phyloP scores from a whole-genome alignment of 2,329 filamentous ascomycete genomes.

The Claviceps sp. region DNA sequence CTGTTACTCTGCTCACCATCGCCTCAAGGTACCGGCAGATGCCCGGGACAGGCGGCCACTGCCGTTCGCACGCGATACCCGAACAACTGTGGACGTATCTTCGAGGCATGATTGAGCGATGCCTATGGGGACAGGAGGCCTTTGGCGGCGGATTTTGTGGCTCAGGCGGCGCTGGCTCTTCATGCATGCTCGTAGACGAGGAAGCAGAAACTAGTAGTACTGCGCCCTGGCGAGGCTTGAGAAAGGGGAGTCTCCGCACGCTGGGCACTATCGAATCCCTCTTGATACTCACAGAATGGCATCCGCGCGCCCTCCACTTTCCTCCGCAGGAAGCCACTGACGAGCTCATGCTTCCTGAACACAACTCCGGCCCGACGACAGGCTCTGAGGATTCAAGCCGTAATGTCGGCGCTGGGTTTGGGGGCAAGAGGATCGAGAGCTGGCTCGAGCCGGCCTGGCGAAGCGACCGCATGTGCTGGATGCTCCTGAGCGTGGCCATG shows the following conservation, averaged over 20 bases:
- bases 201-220: conserved; percentile 52
- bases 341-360: conserved; percentile 51
- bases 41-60: conserved; percentile 64
- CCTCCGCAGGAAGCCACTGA: conserved; percentile 66
- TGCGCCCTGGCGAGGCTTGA: conserved; percentile 54
- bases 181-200: conserved; percentile 24
- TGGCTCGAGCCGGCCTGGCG: conserved; percentile 96
- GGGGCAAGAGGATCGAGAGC: conserved; percentile 76
- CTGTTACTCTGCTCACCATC: conserved; percentile 82
- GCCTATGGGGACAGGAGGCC: conserved; percentile 91
- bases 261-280: conserved; percentile 89
- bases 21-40: conserved; percentile 76
- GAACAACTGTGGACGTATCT: conserved; percentile 93
- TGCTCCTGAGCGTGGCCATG: conserved; percentile 84
- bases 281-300: conserved; percentile 93
- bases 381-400: conserved; percentile 22
- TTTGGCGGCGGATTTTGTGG: conserved; percentile 82
- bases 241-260: conserved; percentile 70
- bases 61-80: conserved; percentile 81
- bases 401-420: conserved; percentile 42
- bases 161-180: conserved; percentile 41
- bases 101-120: conserved; percentile 85
- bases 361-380: conserved; percentile 32
- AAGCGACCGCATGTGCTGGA: conserved; percentile 94
- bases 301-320: conserved; percentile 87